A percentile compares a stretch with the other conserved stretches of the same genome.
Conservation (phyloP, 768 basidiomycete genomes). For the Pisolithus tinctorius region DNA sequence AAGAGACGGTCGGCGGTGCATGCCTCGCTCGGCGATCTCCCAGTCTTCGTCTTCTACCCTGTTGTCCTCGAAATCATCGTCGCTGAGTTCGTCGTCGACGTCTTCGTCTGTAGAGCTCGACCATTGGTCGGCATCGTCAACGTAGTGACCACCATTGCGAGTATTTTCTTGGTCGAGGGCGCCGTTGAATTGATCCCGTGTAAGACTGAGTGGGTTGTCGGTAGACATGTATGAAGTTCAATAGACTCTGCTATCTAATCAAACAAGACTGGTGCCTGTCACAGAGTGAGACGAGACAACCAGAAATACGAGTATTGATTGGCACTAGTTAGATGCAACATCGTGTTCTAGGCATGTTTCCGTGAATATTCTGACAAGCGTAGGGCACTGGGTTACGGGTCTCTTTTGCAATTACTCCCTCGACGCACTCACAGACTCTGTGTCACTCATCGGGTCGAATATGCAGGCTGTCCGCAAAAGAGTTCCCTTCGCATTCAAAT, state of each 20-base stretch:
- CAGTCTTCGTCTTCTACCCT: slow-evolving; percentile 84
- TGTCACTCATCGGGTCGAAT: not conserved
- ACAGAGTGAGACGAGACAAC: too few relatives aligned
- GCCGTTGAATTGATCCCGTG: slow-evolving; percentile 59
- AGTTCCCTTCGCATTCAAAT: slow-evolving; percentile 35
- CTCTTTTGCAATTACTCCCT: too few relatives aligned
- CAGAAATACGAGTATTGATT: too few relatives aligned
- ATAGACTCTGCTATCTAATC: slow-evolving; percentile 3
- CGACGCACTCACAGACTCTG: too few relatives aligned
- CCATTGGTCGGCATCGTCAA: slow-evolving; percentile 35
- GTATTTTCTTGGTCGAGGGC: slow-evolving; percentile 30
- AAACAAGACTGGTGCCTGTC: not conserved
- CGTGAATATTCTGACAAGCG: too few relatives aligned
- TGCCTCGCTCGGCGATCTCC: slow-evolving; percentile 81
- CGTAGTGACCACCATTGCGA: slow-evolving; percentile 32
- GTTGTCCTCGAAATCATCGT: slow-evolving; percentile 47
- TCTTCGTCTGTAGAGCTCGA: slow-evolving; percentile 22
- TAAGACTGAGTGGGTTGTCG: slow-evolving; percentile 21
- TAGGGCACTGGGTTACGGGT: not conserved
- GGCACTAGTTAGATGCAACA: too few relatives aligned
- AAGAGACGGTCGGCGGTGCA: slow-evolving; percentile 10
- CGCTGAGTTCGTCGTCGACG: slow-evolving; percentile 29
- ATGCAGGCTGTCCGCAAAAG: slow-evolving; percentile 37
- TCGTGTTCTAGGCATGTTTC: slow-evolving; percentile 2
- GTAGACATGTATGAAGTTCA: slow-evolving; percentile 12